Evolutionary conservation across 2,329 filamentous ascomycete genomes (phyloP).

Genomic region (Chaetoscypha palmicola): DNA sequence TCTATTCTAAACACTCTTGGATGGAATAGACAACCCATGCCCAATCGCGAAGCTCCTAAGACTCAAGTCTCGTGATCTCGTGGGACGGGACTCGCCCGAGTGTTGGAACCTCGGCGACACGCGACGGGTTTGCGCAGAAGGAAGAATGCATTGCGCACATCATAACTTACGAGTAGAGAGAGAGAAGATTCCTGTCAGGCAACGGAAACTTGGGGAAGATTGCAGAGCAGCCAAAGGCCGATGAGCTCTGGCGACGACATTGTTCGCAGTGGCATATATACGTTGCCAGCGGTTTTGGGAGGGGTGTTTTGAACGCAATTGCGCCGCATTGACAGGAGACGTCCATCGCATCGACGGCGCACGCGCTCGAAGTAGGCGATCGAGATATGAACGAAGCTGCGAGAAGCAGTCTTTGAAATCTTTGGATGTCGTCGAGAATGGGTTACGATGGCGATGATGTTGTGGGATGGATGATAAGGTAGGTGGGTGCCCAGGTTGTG

Average conservation of each 20-base stretch:
- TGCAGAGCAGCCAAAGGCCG: slow-evolving; percentile 61
- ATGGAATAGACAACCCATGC: too few species aligned
- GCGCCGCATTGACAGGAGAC: slow-evolving; percentile 51
- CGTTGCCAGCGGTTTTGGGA: slow-evolving; percentile 51
- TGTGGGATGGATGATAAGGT: not conserved
- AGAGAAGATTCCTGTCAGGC: slow-evolving; percentile 41
- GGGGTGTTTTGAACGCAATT: slow-evolving; percentile 55
- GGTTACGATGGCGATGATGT: not conserved
- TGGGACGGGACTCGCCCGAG: too few species aligned
- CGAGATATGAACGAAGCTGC: too few species aligned
- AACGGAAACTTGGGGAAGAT: slow-evolving; percentile 62
- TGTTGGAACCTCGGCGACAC: too few species aligned
- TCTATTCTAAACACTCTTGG: too few species aligned
- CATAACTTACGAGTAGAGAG: slow-evolving; percentile 47
- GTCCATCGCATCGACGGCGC: slow-evolving; percentile 10
- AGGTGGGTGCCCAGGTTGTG: not conserved
- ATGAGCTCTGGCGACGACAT: slow-evolving; percentile 58
- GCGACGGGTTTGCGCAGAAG: not conserved
- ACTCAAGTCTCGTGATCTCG: not conserved
- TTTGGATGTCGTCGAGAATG: too few species aligned
- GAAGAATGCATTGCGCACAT: not conserved
- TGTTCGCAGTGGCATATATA: slow-evolving; percentile 66
- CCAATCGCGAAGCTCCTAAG: not conserved
- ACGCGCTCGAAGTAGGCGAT: too few species aligned
- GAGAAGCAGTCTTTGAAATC: not conserved